Percentiles rank a stretch among this genome's conserved stretches.
Evolutionary conservation across 768 basidiomycete species (phyloP).

Genomic region (Suillus subluteus): DNA sequence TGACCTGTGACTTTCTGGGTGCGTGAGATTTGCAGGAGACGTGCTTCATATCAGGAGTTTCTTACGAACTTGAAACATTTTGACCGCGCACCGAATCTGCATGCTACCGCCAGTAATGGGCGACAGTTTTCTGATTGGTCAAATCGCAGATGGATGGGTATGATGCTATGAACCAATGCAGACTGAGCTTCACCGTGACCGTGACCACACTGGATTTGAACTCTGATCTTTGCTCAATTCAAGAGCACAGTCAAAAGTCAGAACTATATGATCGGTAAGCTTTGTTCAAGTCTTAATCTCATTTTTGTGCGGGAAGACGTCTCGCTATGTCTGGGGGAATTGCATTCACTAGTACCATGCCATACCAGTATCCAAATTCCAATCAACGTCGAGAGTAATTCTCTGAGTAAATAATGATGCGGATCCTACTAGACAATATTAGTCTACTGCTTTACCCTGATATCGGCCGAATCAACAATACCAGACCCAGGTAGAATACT

Average conservation of each 20-base stretch:
- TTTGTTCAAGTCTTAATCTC: neutral
- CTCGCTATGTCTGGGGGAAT: neutral
- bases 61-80: neutral
- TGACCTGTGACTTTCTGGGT: slow-evolving; percentile 61
- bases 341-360: neutral
- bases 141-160: too few species aligned
- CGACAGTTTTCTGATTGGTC: slow-evolving; percentile 12
- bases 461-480: neutral
- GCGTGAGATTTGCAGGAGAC: slow-evolving; percentile 8
- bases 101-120: slow-evolving; percentile 49
- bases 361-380: neutral
- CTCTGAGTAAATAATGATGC: neutral
- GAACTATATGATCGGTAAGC: neutral
- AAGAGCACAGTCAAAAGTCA: too few species aligned
- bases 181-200: too few species aligned
- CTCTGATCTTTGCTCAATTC: too few species aligned
- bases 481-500: too few species aligned
- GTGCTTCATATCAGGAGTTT: neutral
- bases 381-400: neutral
- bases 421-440: neutral
- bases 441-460: neutral
- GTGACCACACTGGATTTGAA: too few species aligned
- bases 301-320: neutral
- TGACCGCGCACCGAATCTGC: slow-evolving; percentile 54
- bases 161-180: too few species aligned